Evolutionary conservation across 495 filamentous ascomycete genomes (phyloP), one percentile per base, ranked within the genome.

Genomic region (Hyaloscypha bicolor): DNA sequence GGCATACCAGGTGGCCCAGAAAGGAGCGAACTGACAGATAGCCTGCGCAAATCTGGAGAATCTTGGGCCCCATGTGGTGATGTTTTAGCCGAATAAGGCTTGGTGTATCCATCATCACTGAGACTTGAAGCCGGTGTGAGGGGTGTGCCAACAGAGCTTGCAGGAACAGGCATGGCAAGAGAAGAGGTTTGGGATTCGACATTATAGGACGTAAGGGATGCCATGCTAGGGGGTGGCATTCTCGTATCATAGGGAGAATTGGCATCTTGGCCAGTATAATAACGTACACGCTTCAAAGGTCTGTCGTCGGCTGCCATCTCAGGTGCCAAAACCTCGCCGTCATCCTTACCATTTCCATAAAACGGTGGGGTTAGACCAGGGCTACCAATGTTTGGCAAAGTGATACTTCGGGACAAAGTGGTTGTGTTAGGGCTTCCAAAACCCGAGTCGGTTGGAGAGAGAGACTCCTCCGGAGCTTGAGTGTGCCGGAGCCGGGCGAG

Each of bases 11-110:
- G 68, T 12, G 74, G 72, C 16, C 69, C 73, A 48, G 80, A 80
- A 0, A 83, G 71, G 45, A 83, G 68, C 1, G 79, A 81, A 42
- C 73, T 75, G 11, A 83, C 77, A 22, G 80, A 81, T 12, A 83
- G 67, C 31, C 79, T 73, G n/a, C 76, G 76, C 19, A 72, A 39
- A 53, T 76, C 74, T 12, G 70, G 68, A 53, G 75, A 76, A 9
- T 73, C 74, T 65, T 72, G 74, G 2, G 62, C 14, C 8, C 11
- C 29, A 29, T 66, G 52, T 48, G 67, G 62, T 31, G 68, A 66
- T 29, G 62, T 45, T 25, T 71, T 73, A 16, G 68, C 16, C 11
- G 39, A 25, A 61, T 68, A 48, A 1, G 29, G 31, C 64, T 32
- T 31, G 42, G 55, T 65, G 32, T 57, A 63, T 22, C 60, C 66